Evolutionary conservation across 2,329 filamentous ascomycete genomes (phyloP).

Genomic region (Xylariaceae sp.): DNA sequence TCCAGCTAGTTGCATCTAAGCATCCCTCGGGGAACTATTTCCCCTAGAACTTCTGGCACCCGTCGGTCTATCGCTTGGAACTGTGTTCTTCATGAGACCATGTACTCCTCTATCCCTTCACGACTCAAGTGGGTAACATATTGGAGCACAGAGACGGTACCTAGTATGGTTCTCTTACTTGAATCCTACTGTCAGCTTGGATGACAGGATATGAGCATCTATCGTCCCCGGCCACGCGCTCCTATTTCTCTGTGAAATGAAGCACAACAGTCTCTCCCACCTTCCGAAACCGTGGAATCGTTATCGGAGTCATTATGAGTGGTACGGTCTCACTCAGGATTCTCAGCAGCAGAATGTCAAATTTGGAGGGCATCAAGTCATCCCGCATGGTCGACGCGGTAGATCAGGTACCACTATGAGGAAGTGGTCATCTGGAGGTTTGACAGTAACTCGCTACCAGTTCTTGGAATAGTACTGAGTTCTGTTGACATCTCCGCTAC

Average conservation of each 20-base stretch:
- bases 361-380: neutral
- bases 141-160: too few relatives aligned
- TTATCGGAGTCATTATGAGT: neutral
- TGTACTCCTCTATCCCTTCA: neutral
- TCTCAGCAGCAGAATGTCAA: neutral
- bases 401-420: conserved; percentile 36
- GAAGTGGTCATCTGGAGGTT: conserved; percentile 47
- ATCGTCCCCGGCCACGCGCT: neutral
- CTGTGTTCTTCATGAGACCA: neutral
- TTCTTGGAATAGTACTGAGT: too few relatives aligned
- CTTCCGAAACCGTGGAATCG: neutral
- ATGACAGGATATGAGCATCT: neutral
- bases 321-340: neutral
- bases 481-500: too few relatives aligned
- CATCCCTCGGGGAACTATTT: too few relatives aligned
- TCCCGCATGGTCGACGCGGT: conserved; percentile 58
- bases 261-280: neutral
- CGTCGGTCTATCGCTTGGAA: neutral
- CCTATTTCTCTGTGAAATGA: neutral
- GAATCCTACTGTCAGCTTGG: neutral
- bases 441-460: conserved; percentile 47
- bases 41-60: too few relatives aligned
- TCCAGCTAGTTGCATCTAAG: neutral
- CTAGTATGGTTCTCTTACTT: too few relatives aligned
- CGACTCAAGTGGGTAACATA: neutral